Percentiles rank a stretch among this genome's conserved stretches.
These are phyloP conservation scores for Trichoderma asperelloides DNA, from an alignment of 495 filamentous ascomycete species.

Conservation along the genomic window DNA sequence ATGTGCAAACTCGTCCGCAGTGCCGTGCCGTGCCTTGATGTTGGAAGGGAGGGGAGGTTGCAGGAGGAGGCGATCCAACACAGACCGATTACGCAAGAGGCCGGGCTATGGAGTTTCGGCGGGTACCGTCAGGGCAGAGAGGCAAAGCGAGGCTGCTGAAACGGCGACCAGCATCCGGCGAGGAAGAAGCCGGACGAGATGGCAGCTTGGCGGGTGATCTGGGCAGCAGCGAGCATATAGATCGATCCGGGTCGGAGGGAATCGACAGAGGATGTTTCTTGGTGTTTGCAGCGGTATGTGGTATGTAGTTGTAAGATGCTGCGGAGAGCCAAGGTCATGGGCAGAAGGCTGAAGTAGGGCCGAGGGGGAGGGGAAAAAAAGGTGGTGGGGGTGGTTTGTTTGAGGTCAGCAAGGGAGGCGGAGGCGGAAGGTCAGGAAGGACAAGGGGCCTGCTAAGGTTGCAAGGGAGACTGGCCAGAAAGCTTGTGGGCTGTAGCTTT, in stretches of 20 bases:
- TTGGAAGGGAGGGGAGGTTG: constrained; percentile 12
- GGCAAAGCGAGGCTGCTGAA: neutral
- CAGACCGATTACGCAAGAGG: neutral
- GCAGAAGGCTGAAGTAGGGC: constrained; percentile 8
- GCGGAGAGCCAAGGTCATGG: neutral
- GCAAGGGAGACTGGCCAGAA: constrained; percentile 1
- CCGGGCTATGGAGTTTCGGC: neutral
- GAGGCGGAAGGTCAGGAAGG: constrained; percentile 4
- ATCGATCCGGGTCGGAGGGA: too few relatives aligned
- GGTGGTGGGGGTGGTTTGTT: neutral
- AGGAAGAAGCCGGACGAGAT: too few relatives aligned
- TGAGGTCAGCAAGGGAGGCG: constrained; percentile 7
- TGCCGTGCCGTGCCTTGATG: neutral
- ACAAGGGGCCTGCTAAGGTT: constrained; percentile 1
- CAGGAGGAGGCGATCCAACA: constrained; percentile 12
- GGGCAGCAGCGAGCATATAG: too few relatives aligned
- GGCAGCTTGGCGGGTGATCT: too few relatives aligned
- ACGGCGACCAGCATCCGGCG: neutral
- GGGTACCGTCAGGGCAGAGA: neutral
- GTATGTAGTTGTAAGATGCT: neutral
- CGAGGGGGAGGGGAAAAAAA: constrained; percentile 3
- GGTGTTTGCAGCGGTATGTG: neutral
- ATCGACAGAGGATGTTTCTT: too few relatives aligned
- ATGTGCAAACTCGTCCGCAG: neutral
- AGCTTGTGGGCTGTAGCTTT: neutral